Conservation (phyloP, 306 rosid genomes). For the Sophora flavescens region DNA sequence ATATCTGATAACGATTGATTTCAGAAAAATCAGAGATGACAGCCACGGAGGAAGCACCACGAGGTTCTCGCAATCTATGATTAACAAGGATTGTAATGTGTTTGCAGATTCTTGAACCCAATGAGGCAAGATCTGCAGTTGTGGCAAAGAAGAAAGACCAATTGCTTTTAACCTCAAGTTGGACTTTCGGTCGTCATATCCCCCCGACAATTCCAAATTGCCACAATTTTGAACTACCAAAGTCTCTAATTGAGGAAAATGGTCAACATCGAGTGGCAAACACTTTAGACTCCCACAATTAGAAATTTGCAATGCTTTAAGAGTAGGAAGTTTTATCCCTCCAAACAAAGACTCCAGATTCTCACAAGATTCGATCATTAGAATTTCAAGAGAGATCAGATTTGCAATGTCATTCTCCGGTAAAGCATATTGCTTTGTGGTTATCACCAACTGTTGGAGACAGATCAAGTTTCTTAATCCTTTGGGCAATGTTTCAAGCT, state of each 20-base stretch:
- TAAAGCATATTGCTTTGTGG: neutral
- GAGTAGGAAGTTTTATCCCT: neutral
- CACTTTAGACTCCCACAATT: neutral
- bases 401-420: neutral
- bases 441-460: neutral
- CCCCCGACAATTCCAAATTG: neutral
- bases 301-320: rapidly evolving
- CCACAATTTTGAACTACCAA: rapidly evolving
- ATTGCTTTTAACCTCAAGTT: too few relatives aligned
- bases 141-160: neutral
- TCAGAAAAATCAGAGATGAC: neutral
- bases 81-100: neutral
- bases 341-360: neutral
- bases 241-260: neutral
- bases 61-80: neutral
- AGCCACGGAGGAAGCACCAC: neutral
- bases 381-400: neutral
- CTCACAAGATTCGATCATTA: neutral
- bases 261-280: neutral
- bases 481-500: slow-evolving; percentile 38
- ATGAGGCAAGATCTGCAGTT: too few relatives aligned
- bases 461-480: neutral
- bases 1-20: rapidly evolving
- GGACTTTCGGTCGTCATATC: neutral
- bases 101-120: neutral